Percentiles rank a stretch among this genome's conserved stretches.
Evolutionary conservation across 768 basidiomycete species (phyloP).

Genomic region (Kwoniella heveanensis): DNA sequence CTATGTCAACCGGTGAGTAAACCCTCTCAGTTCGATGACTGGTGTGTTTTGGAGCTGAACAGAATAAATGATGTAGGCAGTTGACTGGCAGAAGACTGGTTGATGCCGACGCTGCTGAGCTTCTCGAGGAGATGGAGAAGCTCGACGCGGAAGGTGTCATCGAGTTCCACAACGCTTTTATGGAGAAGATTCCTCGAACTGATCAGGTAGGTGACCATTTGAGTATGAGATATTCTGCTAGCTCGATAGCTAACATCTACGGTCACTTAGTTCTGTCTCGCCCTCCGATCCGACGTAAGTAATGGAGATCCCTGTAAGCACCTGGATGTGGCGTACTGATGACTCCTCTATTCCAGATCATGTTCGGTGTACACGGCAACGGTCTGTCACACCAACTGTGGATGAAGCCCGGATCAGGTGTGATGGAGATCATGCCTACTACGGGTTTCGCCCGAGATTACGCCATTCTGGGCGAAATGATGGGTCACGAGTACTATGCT

Average conservation of each 20-base stretch:
- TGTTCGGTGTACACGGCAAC: constrained; percentile 40
- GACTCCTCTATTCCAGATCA: constrained; percentile 13
- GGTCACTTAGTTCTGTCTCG: constrained; percentile 32
- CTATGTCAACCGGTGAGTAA: constrained; percentile 35
- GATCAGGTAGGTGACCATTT: constrained; percentile 11
- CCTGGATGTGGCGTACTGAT: too few relatives aligned
- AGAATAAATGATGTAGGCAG: constrained; percentile 12
- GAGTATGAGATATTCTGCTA: background rate
- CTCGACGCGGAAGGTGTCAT: constrained; percentile 26
- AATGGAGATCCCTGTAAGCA: too few relatives aligned
- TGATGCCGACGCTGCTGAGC: constrained; percentile 18
- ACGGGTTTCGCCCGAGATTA: constrained; percentile 33
- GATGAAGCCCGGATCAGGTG: constrained; percentile 29
- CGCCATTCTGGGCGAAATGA: constrained; percentile 23
- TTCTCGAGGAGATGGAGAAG: constrained; percentile 22
- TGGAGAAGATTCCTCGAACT: constrained; percentile 23
- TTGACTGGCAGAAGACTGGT: constrained; percentile 21
- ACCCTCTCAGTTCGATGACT: too few relatives aligned
- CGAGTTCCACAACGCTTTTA: constrained; percentile 24
- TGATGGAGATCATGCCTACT: constrained; percentile 34
- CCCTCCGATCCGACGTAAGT: constrained; percentile 23
- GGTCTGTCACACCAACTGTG: constrained; percentile 36
- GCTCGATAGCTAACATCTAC: too few relatives aligned
- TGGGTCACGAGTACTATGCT: constrained; percentile 32
- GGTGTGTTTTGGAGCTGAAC: background rate